Conservation (phyloP, 257 asterid species). For the Cruciata laevipes region DNA sequence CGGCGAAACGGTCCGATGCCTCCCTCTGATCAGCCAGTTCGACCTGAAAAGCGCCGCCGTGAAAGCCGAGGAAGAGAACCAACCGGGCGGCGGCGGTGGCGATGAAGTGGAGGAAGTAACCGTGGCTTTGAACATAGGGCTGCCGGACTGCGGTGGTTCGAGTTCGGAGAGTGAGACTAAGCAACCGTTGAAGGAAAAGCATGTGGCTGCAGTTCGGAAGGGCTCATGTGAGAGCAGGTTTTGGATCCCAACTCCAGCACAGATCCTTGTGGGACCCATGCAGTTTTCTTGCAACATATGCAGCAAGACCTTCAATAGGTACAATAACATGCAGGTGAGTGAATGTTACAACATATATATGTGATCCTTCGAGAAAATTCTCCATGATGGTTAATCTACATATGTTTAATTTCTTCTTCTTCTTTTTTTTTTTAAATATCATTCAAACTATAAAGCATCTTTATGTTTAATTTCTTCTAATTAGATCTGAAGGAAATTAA, state of each 20-base stretch:
- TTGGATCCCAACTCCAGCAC: slow-evolving; percentile 92
- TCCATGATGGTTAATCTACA: no score
- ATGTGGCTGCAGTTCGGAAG: slow-evolving; percentile 1
- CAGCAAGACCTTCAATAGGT: slow-evolving; percentile 83
- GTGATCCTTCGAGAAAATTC: not conserved
- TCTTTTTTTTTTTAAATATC: not conserved
- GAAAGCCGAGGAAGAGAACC: slow-evolving; percentile 27
- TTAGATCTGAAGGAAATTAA: not conserved
- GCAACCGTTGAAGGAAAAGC: slow-evolving; percentile 24
- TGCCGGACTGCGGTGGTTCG: slow-evolving; percentile 33
- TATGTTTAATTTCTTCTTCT: not conserved
- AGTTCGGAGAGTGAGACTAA: slow-evolving; percentile 19
- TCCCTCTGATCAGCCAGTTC: slow-evolving; percentile 65
- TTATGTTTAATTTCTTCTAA: not conserved
- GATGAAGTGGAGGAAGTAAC: no score
- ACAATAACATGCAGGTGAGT: slow-evolving; percentile 96
- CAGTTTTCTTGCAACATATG: slow-evolving; percentile 84
- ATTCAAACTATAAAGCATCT: no score
- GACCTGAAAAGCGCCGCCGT: slow-evolving; percentile 25
- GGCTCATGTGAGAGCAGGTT: slow-evolving; percentile 37
- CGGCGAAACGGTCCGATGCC: slow-evolving; percentile 42
- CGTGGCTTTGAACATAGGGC: slow-evolving; percentile 71
- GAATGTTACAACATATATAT: slow-evolving; percentile 12
- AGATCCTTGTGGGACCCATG: slow-evolving; percentile 92
- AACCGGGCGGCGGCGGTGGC: slow-evolving; percentile 8